These are phyloP conservation scores for Hyaloscypha variabilis DNA, from an alignment of 495 filamentous ascomycete genomes.

Conservation along the genomic window DNA sequence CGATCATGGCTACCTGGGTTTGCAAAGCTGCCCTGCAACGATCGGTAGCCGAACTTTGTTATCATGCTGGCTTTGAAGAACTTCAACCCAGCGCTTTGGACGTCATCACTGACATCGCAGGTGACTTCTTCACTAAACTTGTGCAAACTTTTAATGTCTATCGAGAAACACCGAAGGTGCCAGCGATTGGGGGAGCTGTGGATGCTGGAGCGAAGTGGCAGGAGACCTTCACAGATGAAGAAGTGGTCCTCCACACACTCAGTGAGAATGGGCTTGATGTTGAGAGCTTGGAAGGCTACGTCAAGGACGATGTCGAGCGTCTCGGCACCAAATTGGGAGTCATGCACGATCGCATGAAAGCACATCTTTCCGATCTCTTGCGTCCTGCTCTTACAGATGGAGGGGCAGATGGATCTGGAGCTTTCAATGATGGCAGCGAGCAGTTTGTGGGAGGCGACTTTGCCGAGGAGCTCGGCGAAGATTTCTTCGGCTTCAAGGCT, in stretches of 20 bases:
- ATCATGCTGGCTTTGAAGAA: constrained; percentile 96
- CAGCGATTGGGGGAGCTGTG: constrained; percentile 43
- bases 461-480: constrained; percentile 94
- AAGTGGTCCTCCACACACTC: constrained; percentile 84
- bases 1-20: constrained; percentile 78
- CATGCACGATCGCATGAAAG: constrained; percentile 91
- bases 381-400: constrained; percentile 83
- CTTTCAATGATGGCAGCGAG: constrained; percentile 95
- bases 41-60: constrained; percentile 91
- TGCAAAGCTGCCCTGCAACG: constrained; percentile 84
- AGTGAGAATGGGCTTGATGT: constrained; percentile 80
- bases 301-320: constrained; percentile 93
- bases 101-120: constrained; percentile 84
- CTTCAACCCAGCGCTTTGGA: constrained; percentile 94
- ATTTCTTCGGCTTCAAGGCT: constrained; percentile 99
- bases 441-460: constrained; percentile 97
- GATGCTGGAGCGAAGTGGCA: constrained; percentile 55
- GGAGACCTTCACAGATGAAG: constrained; percentile 73
- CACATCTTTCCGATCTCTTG: constrained; percentile 84
- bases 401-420: constrained; percentile 81
- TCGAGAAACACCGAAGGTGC: constrained; percentile 75
- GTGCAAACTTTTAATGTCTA: constrained; percentile 78
- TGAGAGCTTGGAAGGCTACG: constrained; percentile 82
- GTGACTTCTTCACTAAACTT: constrained; percentile 86
- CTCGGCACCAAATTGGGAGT: constrained; percentile 77